These are phyloP conservation scores for Rhododendron kiyosumense DNA, from an alignment of 148 eudicot genomes.

Conservation along the genomic window DNA sequence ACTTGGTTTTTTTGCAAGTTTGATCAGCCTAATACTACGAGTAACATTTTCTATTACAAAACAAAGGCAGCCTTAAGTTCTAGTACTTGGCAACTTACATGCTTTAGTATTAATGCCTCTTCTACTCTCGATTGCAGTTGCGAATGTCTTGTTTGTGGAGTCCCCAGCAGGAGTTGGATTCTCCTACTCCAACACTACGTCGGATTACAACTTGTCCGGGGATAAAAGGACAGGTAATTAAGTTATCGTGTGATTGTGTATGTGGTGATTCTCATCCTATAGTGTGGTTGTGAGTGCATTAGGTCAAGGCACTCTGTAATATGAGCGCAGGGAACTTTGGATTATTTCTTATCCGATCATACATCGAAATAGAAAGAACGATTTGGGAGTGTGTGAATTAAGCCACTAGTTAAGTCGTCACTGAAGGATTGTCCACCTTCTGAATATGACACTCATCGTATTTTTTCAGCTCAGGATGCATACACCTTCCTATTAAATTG, in stretches of 20 bases:
- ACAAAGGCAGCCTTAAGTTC: not conserved
- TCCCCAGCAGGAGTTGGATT: conserved; percentile 47
- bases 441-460: not conserved
- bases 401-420: not conserved
- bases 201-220: conserved; percentile 27
- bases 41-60: not conserved
- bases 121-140: conserved; percentile 18
- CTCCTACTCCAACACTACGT: conserved; percentile 38
- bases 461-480: conserved; percentile 24
- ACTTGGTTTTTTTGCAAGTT: not conserved
- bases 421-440: not conserved
- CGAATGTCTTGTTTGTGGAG: conserved; percentile 33
- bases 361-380: too few relatives aligned
- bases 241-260: not conserved
- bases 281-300: not conserved
- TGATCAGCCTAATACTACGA: not conserved
- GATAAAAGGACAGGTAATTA: conserved; percentile 26
- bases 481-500: conserved; percentile 32
- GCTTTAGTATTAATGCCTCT: not conserved
- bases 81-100: not conserved
- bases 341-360: too few relatives aligned
- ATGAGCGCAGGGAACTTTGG: not conserved
- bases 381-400: too few relatives aligned
- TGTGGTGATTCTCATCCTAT: not conserved
- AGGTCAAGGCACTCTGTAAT: not conserved